Evolutionary conservation across 257 asterid genomes (phyloP), one percentile per base, ranked within the genome.

Genomic region (Penstemon barbatus): DNA sequence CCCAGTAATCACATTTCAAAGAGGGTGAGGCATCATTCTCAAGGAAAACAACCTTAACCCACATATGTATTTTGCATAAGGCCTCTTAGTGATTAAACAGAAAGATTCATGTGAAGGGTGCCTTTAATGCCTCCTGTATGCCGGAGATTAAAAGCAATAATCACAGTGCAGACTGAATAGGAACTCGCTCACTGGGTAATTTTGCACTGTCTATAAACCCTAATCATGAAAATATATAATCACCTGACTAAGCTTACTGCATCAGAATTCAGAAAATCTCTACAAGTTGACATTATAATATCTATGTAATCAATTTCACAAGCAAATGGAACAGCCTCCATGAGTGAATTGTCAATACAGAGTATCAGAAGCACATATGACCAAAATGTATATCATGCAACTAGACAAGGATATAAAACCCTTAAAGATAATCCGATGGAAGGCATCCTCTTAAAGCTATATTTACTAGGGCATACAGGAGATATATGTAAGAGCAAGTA

Each of bases 31-130:
- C 43, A 41, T 44, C 49, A 43, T 53, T 42, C 48, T 44, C 56
- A 71, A 38, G 8, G 50, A 48, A 25, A 71, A 71, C 38, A 10
- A 43, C 48, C 69, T 55, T 7, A 4, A 44, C 44, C 42, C 18
- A 44, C 37, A 25, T 1, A 7, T 33, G 36, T 13, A 56, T 8
- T 57, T n/a, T 44, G 54, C 40, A 43, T 15, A 48, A 42, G 12
- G 42, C 8, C 49, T 3, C n/a, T 8, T 12, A 19, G 12, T 36
- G 37, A 46, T 19, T 8, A 49, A 19, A 39, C 13, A 50, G 45
- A 12, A 8, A 25, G 33, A 25, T 25, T 5, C 33, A 8, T 12
- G 7, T 33, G 39, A 55, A 44, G 48, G 54, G 7, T 25, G 33
- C 13, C 48, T 53, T 67, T 42, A 43, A 19, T 9, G 44, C 61